phyloP scores from a whole-genome alignment of 164 flowering plant genomes.

The Pachysandra terminalis region DNA sequence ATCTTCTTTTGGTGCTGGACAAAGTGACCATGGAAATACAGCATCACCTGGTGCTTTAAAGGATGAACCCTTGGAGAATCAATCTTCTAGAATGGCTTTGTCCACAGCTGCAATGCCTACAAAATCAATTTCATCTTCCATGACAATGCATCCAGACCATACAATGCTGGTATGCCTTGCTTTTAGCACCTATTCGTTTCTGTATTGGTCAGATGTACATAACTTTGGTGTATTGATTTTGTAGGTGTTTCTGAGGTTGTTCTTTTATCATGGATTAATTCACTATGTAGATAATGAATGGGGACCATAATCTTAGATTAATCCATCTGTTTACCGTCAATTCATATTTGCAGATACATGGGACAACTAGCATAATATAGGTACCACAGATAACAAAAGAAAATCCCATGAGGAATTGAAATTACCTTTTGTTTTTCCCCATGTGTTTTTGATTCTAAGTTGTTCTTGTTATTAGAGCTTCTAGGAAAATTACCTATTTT shows the following conservation, averaged over 20 bases:
- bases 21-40: constrained; percentile 42
- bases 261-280: too few relatives aligned
- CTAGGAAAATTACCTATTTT: neutral
- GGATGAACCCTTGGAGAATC: constrained; percentile 52
- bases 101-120: constrained; percentile 31
- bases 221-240: neutral
- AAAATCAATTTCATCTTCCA: constrained; percentile 39
- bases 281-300: too few relatives aligned
- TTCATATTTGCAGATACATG: neutral
- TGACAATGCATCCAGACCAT: constrained; percentile 33
- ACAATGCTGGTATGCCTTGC: constrained; percentile 31
- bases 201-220: neutral
- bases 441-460: too few relatives aligned
- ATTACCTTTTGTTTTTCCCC: neutral
- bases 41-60: constrained; percentile 25
- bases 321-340: neutral
- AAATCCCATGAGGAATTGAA: neutral
- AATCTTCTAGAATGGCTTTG: constrained; percentile 40
- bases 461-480: neutral
- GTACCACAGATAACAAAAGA: neutral
- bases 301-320: too few relatives aligned
- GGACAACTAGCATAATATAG: too few relatives aligned
- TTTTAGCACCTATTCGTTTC: neutral
- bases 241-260: neutral
- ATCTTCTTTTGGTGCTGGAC: constrained; percentile 35